Base-by-base conservation (phyloP, 169 alveolate species). In the Plasmodium malariae region DNA sequence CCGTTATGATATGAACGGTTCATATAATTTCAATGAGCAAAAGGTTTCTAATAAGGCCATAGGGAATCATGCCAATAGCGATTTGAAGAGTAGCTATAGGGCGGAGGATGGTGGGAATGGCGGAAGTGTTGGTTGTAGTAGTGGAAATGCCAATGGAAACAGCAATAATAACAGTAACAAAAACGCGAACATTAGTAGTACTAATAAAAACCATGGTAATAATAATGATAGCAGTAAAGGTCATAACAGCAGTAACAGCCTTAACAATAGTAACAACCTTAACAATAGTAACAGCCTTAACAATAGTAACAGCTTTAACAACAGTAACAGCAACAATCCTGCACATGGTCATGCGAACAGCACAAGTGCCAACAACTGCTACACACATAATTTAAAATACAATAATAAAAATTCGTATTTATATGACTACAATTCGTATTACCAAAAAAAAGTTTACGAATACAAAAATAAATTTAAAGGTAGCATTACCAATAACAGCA, bases 1-100 rank as follows among this genome's bases (percentile, higher is more conserved):
- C 49, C 88, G 88, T 59, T 74, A 74, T 74, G 88, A 74, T 74
- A 74, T 74, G 74, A 74, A 74, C 45, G 60, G 74, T 60, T 74
- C 88, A 34, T 74, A 59, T 51, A 74, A 57, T 59, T 60, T 59
- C 26, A 74, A 17, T 74, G 88, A 74, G 4, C 12, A 63, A 7
- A 74, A 74, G 43, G 45, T 3, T 21, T 32, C 32, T 48, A 57
- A 57, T 19, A 74, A 74, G 12, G 62, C 21, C 14, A 48, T 9
- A 55, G 69, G 62, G 19, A 65, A 65, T 12, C 30, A 19, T 43
- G 17, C 9, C 12, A 19, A 51, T 26, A 51, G 37, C 28, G 88
- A 74, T 40, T 19, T 51, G 68, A 74, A 43, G 11, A 62, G 60
- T n/a, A n/a, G n/a, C 12, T 59, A 49, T 43, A 60, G 48, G 69